phyloP scores from a whole-genome alignment of 331 rosid genomes.

The Erythrophleum ivorense region DNA sequence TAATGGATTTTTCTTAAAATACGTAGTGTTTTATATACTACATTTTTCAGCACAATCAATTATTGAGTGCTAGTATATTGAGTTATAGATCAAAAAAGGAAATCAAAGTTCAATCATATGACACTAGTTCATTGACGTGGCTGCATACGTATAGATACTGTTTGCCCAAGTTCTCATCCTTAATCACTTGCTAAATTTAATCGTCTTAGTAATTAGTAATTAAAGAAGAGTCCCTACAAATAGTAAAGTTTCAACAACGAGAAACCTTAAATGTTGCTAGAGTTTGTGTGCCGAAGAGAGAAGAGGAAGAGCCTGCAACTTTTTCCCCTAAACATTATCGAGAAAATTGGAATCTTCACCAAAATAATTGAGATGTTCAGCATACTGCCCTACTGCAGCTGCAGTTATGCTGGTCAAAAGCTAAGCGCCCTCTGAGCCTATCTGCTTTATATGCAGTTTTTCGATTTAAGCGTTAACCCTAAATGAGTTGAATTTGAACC shows the following conservation, averaged over 20 bases:
- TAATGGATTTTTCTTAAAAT: not conserved
- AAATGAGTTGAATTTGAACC: slow-evolving; percentile 33
- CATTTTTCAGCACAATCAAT: too few species aligned
- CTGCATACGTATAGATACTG: not conserved
- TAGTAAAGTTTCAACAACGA: not conserved
- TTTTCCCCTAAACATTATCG: slow-evolving; percentile 33
- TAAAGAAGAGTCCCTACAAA: not conserved
- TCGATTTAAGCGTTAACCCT: slow-evolving; percentile 34
- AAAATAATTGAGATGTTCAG: slow-evolving; percentile 57
- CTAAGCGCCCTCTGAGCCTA: slow-evolving; percentile 20
- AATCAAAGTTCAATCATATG: too few species aligned
- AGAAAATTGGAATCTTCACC: slow-evolving; percentile 51
- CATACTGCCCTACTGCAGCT: slow-evolving; percentile 28
- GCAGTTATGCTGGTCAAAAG: slow-evolving; percentile 40
- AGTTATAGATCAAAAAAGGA: not conserved
- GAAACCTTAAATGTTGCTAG: not conserved
- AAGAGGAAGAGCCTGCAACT: not conserved
- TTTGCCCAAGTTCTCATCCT: not conserved
- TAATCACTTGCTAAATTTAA: not conserved
- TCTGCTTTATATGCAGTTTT: slow-evolving; percentile 39
- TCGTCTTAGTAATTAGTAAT: not conserved
- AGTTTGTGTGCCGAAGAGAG: not conserved
- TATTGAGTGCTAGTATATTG: not conserved
- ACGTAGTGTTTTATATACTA: not conserved
- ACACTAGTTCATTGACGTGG: not conserved